Evolutionary conservation across 2,329 filamentous ascomycete genomes (phyloP).

Genomic region (Delphinella strobiligena): DNA sequence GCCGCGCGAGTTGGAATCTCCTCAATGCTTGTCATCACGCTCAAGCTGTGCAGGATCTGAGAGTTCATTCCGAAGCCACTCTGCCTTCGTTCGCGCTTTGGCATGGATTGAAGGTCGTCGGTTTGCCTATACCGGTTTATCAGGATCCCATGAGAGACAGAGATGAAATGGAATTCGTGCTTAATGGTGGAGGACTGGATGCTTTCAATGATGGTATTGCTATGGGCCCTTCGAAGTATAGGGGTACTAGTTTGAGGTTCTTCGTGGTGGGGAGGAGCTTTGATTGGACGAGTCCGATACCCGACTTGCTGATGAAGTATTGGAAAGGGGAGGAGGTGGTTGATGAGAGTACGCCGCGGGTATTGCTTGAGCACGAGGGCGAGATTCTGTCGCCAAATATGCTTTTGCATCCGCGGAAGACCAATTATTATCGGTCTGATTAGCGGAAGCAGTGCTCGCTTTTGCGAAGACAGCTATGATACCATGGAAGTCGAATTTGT

Average conservation of each 20-base stretch:
- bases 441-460: too few relatives aligned
- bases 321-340: slow-evolving; percentile 20
- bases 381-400: slow-evolving; percentile 25
- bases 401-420: slow-evolving; percentile 28
- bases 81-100: slow-evolving; percentile 26
- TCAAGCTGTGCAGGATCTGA: slow-evolving; percentile 20
- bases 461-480: too few relatives aligned
- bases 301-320: slow-evolving; percentile 20
- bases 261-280: slow-evolving; percentile 12
- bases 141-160: slow-evolving; percentile 16
- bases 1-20: slow-evolving; percentile 20
- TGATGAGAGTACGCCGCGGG: slow-evolving; percentile 14
- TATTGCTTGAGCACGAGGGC: slow-evolving; percentile 20
- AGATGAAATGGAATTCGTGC: slow-evolving; percentile 16
- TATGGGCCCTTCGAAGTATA: slow-evolving; percentile 10
- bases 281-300: slow-evolving; percentile 23
- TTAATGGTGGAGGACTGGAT: slow-evolving; percentile 17
- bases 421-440: too few relatives aligned
- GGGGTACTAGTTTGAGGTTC: slow-evolving; percentile 18
- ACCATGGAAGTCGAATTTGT: too few relatives aligned
- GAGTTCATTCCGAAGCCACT: slow-evolving; percentile 24
- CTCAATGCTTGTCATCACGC: slow-evolving; percentile 23
- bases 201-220: slow-evolving; percentile 10
- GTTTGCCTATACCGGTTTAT: slow-evolving; percentile 25
- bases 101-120: slow-evolving; percentile 28